Conservation (phyloP, 2,329 filamentous ascomycete species). For the Fusarium tuaranense region DNA sequence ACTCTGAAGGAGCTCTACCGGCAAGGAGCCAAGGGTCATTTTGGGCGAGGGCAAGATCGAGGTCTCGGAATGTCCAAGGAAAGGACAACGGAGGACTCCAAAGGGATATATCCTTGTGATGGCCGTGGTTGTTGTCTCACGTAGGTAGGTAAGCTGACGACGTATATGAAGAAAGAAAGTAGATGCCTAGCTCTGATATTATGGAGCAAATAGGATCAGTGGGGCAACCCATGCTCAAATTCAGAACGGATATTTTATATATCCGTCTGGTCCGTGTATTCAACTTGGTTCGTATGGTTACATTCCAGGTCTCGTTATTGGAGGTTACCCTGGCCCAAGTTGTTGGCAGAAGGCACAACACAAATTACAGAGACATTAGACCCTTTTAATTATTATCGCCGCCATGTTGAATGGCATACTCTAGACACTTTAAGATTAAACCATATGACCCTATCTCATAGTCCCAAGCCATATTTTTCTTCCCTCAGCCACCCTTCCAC, state of each 20-base stretch:
- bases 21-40: background rate
- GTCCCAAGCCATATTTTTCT: background rate
- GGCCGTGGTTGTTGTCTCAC: background rate
- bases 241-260: background rate
- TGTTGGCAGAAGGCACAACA: background rate
- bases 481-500: background rate
- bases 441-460: background rate
- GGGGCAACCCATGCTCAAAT: background rate
- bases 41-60: background rate
- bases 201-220: background rate
- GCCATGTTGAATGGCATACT: background rate
- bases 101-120: background rate
- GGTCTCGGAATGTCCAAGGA: background rate
- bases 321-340: background rate
- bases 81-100: background rate
- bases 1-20: background rate
- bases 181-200: background rate
- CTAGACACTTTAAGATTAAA: background rate
- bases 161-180: background rate
- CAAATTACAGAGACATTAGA: background rate
- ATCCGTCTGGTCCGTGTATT: background rate
- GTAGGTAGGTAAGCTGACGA: background rate
- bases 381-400: background rate
- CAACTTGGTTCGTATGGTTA: background rate
- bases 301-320: background rate